A percentile compares a stretch with the other conserved stretches of the same genome.
Evolutionary conservation across 169 alveolate species (phyloP).

Genomic region (Perkinsus olseni): DNA sequence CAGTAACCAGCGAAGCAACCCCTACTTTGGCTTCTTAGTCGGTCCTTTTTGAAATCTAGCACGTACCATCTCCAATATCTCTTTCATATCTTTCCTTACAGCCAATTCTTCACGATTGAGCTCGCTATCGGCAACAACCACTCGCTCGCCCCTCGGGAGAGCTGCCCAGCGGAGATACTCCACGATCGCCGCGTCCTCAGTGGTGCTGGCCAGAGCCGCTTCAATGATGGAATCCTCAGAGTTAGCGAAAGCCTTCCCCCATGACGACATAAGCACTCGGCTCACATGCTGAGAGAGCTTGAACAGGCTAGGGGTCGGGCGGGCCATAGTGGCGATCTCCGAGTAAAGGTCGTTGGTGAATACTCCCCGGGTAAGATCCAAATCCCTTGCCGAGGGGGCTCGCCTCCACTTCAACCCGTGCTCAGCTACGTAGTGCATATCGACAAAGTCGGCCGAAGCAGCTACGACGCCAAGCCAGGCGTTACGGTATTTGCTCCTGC

Average conservation of each 20-base stretch:
- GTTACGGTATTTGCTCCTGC: background rate
- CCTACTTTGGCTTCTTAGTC: too few relatives aligned
- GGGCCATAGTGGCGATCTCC: background rate
- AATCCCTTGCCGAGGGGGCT: background rate
- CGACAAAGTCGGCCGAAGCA: background rate
- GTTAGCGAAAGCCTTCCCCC: background rate
- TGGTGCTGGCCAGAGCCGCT: background rate
- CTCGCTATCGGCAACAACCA: background rate
- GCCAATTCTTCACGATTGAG: background rate
- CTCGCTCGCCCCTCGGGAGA: background rate
- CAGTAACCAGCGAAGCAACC: too few relatives aligned
- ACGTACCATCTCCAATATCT: background rate
- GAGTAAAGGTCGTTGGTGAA: background rate
- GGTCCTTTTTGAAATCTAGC: background rate
- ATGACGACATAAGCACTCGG: background rate
- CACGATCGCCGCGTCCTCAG: background rate
- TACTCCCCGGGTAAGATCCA: background rate
- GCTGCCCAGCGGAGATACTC: background rate
- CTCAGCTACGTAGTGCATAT: background rate
- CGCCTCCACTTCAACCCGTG: background rate
- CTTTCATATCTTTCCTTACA: background rate
- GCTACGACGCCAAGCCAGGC: background rate
- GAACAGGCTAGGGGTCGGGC: background rate
- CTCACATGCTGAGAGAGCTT: background rate
- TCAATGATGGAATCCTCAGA: background rate